Evolutionary conservation across 805 yeast species (phyloP).

Genomic region (Wickerhamiella kurtzmanii): DNA sequence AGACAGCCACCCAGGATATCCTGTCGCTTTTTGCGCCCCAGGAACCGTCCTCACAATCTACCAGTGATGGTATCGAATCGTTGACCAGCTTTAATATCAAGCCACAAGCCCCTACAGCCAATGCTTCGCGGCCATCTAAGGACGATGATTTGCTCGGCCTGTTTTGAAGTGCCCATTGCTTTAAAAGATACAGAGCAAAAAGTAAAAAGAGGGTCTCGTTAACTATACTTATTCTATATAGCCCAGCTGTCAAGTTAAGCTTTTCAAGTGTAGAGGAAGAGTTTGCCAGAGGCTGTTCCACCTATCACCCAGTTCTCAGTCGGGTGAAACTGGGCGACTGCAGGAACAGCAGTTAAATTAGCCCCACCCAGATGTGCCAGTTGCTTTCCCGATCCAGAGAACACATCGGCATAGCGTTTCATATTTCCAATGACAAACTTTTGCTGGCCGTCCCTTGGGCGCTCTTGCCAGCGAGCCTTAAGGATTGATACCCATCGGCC

Average conservation of each 20-base stretch:
- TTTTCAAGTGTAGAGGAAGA: conserved; percentile 36
- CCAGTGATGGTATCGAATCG: background rate
- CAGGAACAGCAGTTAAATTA: conserved; percentile 79
- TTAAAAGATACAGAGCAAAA: too few relatives aligned
- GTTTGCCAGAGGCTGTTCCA: conserved; percentile 88
- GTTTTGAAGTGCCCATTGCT: too few relatives aligned
- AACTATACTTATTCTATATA: too few relatives aligned
- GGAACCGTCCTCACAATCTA: conserved; percentile 4
- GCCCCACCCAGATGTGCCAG: conserved; percentile 58
- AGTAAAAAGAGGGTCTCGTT: too few relatives aligned
- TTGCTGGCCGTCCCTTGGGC: conserved; percentile 56
- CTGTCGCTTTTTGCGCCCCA: conserved; percentile 31
- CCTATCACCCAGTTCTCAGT: conserved; percentile 83
- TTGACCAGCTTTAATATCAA: background rate
- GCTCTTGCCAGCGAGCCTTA: conserved; percentile 73
- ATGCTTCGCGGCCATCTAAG: conserved; percentile 4
- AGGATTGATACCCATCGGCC: conserved; percentile 94
- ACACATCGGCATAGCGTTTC: conserved; percentile 78
- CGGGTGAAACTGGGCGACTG: conserved; percentile 74
- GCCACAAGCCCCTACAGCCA: background rate
- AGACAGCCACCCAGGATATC: conserved; percentile 30
- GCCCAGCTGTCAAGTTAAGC: too few relatives aligned
- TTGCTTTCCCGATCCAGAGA: conserved; percentile 60
- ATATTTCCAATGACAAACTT: conserved; percentile 88
- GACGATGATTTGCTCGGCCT: conserved; percentile 24